Conservation (phyloP, 192 early-diverging fungal species). For the Backusella mclennaniae region DNA sequence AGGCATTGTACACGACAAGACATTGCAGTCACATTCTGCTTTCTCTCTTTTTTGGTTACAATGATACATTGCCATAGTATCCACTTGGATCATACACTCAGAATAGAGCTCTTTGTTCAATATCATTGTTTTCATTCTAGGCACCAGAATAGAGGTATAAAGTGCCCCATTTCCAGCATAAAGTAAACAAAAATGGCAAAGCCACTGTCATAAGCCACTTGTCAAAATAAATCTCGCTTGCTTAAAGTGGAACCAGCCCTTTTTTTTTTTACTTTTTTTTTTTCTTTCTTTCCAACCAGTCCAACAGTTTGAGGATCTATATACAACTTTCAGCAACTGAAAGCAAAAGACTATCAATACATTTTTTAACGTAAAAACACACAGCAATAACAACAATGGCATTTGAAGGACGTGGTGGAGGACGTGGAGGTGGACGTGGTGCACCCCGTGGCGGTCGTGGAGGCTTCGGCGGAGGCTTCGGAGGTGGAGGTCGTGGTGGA, state of each 20-base stretch:
- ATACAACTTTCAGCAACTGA: background rate
- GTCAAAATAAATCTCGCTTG: background rate
- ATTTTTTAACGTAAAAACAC: background rate
- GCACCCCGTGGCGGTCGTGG: constrained; percentile 39
- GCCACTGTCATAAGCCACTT: constrained; percentile 3
- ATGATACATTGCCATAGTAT: background rate
- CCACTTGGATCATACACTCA: no score
- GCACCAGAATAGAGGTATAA: background rate
- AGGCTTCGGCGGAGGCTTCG: constrained; percentile 49
- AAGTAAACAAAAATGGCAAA: background rate
- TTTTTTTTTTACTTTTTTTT: background rate
- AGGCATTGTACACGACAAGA: background rate
- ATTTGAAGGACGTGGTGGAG: constrained; percentile 28
- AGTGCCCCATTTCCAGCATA: no score
- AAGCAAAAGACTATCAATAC: background rate
- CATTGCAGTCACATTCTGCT: background rate
- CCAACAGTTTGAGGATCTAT: background rate
- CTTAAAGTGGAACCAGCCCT: background rate
- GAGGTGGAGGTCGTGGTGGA: constrained; percentile 39
- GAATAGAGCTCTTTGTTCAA: no score
- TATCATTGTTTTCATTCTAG: background rate
- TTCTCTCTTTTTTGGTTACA: background rate
- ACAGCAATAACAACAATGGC: constrained; percentile 21
- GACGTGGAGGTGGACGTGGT: constrained; percentile 30
- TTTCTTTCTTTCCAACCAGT: background rate